Conservation (phyloP, 2,329 filamentous ascomycete genomes). For the Ceratocystis colombiana region DNA sequence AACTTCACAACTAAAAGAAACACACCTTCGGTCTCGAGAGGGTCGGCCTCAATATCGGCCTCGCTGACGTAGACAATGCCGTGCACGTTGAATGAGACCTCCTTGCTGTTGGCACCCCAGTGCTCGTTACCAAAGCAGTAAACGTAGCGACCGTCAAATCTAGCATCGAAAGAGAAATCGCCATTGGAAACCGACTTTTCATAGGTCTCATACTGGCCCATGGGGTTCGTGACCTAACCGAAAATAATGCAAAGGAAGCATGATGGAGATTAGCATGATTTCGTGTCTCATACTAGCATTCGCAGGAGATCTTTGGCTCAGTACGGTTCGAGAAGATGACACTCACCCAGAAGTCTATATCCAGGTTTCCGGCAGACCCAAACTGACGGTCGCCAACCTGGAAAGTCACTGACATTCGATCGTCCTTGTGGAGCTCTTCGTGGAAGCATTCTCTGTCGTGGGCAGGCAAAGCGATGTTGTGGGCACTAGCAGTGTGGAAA, state of each 20-base stretch:
- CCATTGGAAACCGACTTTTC: constrained; percentile 76
- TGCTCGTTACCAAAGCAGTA: constrained; percentile 99
- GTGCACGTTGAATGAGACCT: constrained; percentile 98
- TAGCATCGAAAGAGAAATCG: constrained; percentile 83
- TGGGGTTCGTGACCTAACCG: constrained; percentile 64
- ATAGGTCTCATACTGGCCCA: constrained; percentile 64
- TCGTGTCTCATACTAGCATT: neutral
- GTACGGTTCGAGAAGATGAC: neutral
- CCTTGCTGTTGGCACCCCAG: constrained; percentile 92
- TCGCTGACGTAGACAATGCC: constrained; percentile 96
- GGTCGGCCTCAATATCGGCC: constrained; percentile 70
- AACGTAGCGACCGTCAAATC: constrained; percentile 73
- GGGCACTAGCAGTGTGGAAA: constrained; percentile 57
- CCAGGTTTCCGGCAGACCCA: constrained; percentile 83
- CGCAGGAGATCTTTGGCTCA: neutral
- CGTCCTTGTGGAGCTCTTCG: constrained; percentile 81
- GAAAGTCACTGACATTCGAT: constrained; percentile 97
- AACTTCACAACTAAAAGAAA: neutral
- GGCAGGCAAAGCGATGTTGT: constrained; percentile 91
- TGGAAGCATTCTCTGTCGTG: constrained; percentile 97
- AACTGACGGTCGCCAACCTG: constrained; percentile 96
- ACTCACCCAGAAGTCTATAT: constrained; percentile 93
- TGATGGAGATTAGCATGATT: neutral
- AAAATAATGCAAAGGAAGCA: neutral
- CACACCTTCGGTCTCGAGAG: constrained; percentile 79